Evolutionary conservation across 2,329 filamentous ascomycete species (phyloP).

Genomic region (Didymella sp.): DNA sequence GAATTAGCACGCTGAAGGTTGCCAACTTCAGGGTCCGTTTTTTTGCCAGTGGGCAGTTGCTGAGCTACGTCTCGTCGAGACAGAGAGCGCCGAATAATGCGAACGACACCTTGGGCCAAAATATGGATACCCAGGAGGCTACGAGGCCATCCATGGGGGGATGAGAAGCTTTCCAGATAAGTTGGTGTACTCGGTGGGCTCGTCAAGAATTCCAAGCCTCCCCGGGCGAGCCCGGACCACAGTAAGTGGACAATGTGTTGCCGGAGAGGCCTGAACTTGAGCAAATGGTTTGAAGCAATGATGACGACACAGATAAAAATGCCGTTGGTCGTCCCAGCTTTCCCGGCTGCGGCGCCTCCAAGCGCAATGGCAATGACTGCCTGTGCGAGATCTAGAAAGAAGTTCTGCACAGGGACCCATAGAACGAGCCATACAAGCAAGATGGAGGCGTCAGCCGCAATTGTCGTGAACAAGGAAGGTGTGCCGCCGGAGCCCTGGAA

Average conservation of each 20-base stretch:
- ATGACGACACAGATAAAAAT: constrained; percentile 74
- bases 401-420: constrained; percentile 85
- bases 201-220: constrained; percentile 50
- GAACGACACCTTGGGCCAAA: constrained; percentile 73
- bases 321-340: constrained; percentile 73
- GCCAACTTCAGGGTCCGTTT: constrained; percentile 67
- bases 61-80: constrained; percentile 47
- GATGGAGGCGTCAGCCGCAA: constrained; percentile 83
- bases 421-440: constrained; percentile 86
- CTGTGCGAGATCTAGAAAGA: constrained; percentile 88
- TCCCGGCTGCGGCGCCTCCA: constrained; percentile 77
- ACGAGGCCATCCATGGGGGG: constrained; percentile 69
- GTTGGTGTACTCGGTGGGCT: constrained; percentile 47
- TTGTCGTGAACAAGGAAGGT: constrained; percentile 82
- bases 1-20: constrained; percentile 46
- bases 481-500: constrained; percentile 87
- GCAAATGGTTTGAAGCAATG: constrained; percentile 62
- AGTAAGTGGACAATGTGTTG: constrained; percentile 51
- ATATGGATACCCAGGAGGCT: constrained; percentile 77
- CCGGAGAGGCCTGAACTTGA: constrained; percentile 61
- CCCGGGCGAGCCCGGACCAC: constrained; percentile 51
- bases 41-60: constrained; percentile 48
- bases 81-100: constrained; percentile 65
- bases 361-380: constrained; percentile 91
- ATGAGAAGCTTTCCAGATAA: constrained; percentile 47